These are phyloP conservation scores for Sordariomycetes sp. DNA, from an alignment of 2,329 filamentous ascomycete species.

Conservation along the genomic window DNA sequence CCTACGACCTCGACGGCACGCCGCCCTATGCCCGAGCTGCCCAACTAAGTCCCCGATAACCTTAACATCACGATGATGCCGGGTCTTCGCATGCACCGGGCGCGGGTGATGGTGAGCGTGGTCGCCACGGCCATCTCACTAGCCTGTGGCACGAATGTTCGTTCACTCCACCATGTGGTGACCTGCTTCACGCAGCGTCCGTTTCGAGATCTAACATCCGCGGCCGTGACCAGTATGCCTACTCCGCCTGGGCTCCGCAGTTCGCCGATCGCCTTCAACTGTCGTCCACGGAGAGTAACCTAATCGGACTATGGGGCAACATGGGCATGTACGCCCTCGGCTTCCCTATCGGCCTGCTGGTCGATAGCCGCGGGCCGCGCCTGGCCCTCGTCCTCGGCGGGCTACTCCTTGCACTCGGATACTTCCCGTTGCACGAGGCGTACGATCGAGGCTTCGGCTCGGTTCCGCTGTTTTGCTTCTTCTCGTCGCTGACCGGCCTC, in stretches of 20 bases:
- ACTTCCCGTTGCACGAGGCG: slow-evolving; percentile 72
- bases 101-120: slow-evolving; percentile 68
- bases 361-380: slow-evolving; percentile 71
- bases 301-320: slow-evolving; percentile 78
- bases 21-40: background rate
- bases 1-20: background rate
- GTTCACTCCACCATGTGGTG: slow-evolving; percentile 13
- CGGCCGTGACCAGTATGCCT: slow-evolving; percentile 61
- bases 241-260: slow-evolving; percentile 94
- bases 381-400: slow-evolving; percentile 66
- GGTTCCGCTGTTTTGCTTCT: slow-evolving; percentile 59
- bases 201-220: slow-evolving; percentile 1
- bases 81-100: slow-evolving; percentile 39
- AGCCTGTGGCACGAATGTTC: slow-evolving; percentile 85
- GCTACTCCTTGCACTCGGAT: slow-evolving; percentile 61
- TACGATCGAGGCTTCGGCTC: slow-evolving; percentile 55
- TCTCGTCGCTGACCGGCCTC: slow-evolving; percentile 72
- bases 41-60: background rate
- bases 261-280: slow-evolving; percentile 79
- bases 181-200: background rate
- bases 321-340: slow-evolving; percentile 90
- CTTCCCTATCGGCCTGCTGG: slow-evolving; percentile 76
- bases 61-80: slow-evolving; percentile 18
- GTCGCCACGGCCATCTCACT: slow-evolving; percentile 76
- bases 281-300: slow-evolving; percentile 83